These are phyloP conservation scores for Colletotrichum kahawae DNA, from an alignment of 2,329 filamentous ascomycete species.

Conservation along the genomic window DNA sequence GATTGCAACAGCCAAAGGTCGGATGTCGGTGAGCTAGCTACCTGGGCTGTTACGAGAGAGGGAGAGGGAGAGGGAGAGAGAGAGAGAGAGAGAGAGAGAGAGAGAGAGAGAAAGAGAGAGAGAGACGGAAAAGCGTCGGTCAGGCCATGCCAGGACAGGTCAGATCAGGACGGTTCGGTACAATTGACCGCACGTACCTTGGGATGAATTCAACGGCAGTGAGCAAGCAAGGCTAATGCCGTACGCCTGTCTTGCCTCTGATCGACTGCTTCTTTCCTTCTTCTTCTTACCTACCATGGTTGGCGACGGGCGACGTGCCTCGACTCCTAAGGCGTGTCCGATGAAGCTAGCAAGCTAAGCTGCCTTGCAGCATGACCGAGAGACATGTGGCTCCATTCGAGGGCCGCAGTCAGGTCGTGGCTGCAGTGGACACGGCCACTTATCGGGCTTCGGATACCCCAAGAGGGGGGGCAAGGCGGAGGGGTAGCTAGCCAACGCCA, in stretches of 20 bases:
- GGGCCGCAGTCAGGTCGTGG: not conserved
- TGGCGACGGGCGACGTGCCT: not conserved
- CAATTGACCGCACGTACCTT: not conserved
- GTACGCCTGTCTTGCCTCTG: not conserved
- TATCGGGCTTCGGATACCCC: not conserved
- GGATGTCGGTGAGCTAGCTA: not conserved
- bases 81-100: not conserved
- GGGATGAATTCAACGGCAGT: not conserved
- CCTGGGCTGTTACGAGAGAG: not conserved
- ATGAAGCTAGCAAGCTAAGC: constrained; percentile 16
- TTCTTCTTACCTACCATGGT: not conserved
- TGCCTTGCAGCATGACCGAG: constrained; percentile 19
- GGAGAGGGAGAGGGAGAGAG: not conserved
- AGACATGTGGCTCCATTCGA: constrained; percentile 26
- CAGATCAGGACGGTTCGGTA: not conserved
- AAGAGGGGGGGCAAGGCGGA: constrained; percentile 8
- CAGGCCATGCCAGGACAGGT: not conserved
- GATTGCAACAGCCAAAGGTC: not conserved
- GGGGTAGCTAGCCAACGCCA: not conserved
- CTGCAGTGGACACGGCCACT: constrained; percentile 16
- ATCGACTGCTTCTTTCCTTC: not conserved
- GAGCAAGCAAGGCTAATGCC: not conserved
- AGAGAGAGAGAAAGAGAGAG: not conserved
- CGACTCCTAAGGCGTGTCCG: constrained; percentile 5
- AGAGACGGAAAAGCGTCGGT: not conserved